Percentiles rank a stretch among this genome's conserved stretches.
phyloP scores from a whole-genome alignment of 2,329 filamentous ascomycete genomes.

The Rhinocladiella similis region DNA sequence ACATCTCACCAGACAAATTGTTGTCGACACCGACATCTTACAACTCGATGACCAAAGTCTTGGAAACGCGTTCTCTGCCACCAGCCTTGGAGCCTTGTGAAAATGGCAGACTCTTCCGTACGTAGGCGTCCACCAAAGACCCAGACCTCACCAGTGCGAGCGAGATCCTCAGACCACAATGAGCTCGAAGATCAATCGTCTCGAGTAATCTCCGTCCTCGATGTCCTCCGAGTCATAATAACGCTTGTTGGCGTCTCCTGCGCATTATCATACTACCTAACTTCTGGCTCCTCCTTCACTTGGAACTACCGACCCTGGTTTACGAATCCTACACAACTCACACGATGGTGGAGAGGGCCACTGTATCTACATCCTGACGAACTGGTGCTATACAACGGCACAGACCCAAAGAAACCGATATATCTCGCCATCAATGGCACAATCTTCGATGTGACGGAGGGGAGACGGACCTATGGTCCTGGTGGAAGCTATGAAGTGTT shows the following conservation, averaged over 20 bases:
- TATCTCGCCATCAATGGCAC: constrained; percentile 80
- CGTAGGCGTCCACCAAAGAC: constrained; percentile 10
- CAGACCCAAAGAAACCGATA: constrained; percentile 71
- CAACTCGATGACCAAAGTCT: not conserved
- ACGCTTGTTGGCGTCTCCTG: constrained; percentile 67
- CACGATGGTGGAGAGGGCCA: constrained; percentile 60
- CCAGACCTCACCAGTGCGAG: not conserved
- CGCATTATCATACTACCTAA: constrained; percentile 74
- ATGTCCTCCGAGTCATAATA: constrained; percentile 67
- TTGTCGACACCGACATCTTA: not conserved
- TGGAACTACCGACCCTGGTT: constrained; percentile 70
- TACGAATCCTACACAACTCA: constrained; percentile 59
- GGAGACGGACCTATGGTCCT: constrained; percentile 66
- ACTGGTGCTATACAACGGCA: constrained; percentile 75
- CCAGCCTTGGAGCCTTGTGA: not conserved
- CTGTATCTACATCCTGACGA: constrained; percentile 72
- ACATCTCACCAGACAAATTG: constrained; percentile 8
- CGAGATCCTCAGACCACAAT: not conserved
- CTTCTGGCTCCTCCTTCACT: constrained; percentile 66
- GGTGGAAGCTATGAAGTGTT: constrained; percentile 87
- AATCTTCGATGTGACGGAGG: constrained; percentile 64
- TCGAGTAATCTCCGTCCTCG: constrained; percentile 52
- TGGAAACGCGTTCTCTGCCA: no score
- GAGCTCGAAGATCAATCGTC: constrained; percentile 22
- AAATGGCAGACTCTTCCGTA: constrained; percentile 14